Conservation (phyloP, 2,329 filamentous ascomycete species). For the Xylariaceae sp. region DNA sequence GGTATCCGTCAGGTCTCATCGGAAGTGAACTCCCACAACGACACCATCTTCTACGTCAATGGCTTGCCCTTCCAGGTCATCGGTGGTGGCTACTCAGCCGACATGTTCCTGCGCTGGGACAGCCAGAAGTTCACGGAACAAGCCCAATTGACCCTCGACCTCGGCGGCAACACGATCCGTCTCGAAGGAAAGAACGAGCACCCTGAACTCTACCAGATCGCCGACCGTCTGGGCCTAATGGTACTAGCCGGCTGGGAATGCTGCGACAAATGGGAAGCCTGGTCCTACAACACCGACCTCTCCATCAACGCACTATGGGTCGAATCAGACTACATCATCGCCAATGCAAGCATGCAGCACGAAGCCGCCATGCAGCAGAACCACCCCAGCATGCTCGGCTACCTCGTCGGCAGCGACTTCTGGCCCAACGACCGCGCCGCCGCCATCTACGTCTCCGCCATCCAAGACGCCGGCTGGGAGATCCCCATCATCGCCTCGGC, state of each 20-base stretch:
- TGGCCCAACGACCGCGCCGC: constrained; percentile 57
- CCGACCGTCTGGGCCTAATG: constrained; percentile 57
- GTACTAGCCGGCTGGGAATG: constrained; percentile 60
- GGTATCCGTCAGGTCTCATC: constrained; percentile 53
- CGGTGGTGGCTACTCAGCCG: constrained; percentile 55
- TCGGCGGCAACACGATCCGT: constrained; percentile 59
- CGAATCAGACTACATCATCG: constrained; percentile 50
- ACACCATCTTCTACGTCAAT: constrained; percentile 53
- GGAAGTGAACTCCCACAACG: constrained; percentile 45
- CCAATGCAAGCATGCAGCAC: constrained; percentile 51
- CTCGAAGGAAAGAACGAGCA: constrained; percentile 63
- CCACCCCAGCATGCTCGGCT: constrained; percentile 55
- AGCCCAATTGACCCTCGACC: constrained; percentile 50
- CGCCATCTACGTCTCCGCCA: constrained; percentile 45
- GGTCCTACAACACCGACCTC: constrained; percentile 54
- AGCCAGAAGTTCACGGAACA: constrained; percentile 42
- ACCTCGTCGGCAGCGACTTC: constrained; percentile 57
- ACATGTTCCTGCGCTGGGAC: constrained; percentile 58
- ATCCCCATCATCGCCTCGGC: constrained; percentile 54
- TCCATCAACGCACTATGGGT: constrained; percentile 41
- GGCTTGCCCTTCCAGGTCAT: constrained; percentile 53
- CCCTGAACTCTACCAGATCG: constrained; percentile 53
- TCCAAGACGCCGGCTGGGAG: constrained; percentile 50
- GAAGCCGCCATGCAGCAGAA: constrained; percentile 56
- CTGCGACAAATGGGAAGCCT: constrained; percentile 64